phyloP scores from a whole-genome alignment of 139 green algal genomes.

The Haematococcus lacustris region DNA sequence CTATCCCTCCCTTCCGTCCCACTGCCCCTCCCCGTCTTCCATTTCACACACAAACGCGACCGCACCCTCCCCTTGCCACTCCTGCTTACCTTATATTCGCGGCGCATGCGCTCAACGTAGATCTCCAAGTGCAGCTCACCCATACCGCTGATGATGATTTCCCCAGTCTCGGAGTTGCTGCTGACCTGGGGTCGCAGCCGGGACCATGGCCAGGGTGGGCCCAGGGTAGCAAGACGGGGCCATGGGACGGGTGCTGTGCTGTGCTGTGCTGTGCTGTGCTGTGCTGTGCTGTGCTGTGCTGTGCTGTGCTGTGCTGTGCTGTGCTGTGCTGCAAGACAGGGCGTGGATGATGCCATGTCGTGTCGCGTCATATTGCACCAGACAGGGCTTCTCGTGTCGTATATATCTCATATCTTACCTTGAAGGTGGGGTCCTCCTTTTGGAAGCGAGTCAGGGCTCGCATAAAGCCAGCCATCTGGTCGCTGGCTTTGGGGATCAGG shows the following conservation, averaged over 20 bases:
- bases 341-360: no score
- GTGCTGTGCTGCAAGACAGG: no score
- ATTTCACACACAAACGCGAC: background rate
- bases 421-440: constrained; percentile 98
- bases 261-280: no score
- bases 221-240: no score
- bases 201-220: no score
- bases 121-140: constrained; percentile 99
- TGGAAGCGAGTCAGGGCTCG: constrained; percentile 77
- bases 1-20: background rate
- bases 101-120: constrained; percentile 91
- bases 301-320: no score
- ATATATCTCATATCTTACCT: no score
- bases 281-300: no score
- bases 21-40: background rate
- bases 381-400: no score
- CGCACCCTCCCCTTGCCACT: constrained; percentile 17
- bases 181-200: no score
- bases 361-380: no score
- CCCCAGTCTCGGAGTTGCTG: constrained; percentile 82
- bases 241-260: no score
- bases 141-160: constrained; percentile 98
- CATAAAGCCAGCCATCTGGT: constrained; percentile 62
- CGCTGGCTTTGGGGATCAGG: constrained; percentile 67
- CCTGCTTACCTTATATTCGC: constrained; percentile 91